Conservation (phyloP, 306 rosid genomes). For the Hippophae gyantsensis region DNA sequence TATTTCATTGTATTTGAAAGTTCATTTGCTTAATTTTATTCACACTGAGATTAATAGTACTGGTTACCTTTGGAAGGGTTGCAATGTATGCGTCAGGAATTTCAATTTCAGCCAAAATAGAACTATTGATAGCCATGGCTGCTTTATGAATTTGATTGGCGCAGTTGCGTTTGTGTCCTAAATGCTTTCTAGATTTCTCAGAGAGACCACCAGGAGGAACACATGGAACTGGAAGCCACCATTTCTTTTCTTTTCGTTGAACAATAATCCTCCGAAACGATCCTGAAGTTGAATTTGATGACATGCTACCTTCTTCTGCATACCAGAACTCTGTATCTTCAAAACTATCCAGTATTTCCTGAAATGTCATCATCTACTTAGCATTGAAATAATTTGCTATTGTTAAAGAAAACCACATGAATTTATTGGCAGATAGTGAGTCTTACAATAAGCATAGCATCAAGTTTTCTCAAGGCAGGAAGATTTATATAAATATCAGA, state of each 20-base stretch:
- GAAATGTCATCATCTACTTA: slow-evolving; percentile 12
- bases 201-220: slow-evolving; percentile 63
- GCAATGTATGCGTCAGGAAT: slow-evolving; percentile 66
- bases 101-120: slow-evolving; percentile 82
- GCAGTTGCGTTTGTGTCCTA: slow-evolving; percentile 62
- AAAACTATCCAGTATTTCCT: slow-evolving; percentile 86
- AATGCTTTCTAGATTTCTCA: slow-evolving; percentile 58
- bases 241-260: slow-evolving; percentile 79
- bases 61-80: slow-evolving; percentile 80
- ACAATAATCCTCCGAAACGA: slow-evolving; percentile 57
- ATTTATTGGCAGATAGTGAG: slow-evolving; percentile 1
- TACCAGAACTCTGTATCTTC: slow-evolving; percentile 80
- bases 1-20: no score
- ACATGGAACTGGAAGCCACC: slow-evolving; percentile 98
- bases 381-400: slow-evolving; percentile 4
- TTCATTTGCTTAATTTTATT: no score
- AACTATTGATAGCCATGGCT: slow-evolving; percentile 90
- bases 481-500: slow-evolving; percentile 79
- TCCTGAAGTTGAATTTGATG: slow-evolving; percentile 55
- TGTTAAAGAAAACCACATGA: neutral
- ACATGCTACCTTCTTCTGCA: slow-evolving; percentile 75
- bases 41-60: neutral
- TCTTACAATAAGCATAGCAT: slow-evolving; percentile 80
- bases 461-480: slow-evolving; percentile 88
- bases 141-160: slow-evolving; percentile 93